phyloP scores from a whole-genome alignment of 768 basidiomycete genomes.

The Daedaleopsis sinensis region DNA sequence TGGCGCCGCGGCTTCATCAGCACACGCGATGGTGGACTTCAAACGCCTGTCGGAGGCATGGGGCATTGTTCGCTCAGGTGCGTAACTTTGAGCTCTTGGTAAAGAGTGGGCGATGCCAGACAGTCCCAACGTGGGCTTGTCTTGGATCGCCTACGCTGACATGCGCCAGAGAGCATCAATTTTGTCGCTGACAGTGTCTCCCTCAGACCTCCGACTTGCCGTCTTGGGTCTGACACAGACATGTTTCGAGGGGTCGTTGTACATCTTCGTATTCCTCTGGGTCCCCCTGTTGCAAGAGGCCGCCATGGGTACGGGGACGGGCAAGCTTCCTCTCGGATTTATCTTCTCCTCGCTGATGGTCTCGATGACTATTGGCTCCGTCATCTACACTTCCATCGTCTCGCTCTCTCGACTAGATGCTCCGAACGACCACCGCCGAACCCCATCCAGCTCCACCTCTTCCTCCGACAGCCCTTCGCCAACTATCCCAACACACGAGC shows the following conservation, averaged over 20 bases:
- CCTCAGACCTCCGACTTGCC: constrained; percentile 60
- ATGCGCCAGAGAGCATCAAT: neutral
- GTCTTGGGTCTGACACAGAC: constrained; percentile 75
- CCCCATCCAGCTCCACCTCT: neutral
- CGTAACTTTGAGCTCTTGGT: neutral
- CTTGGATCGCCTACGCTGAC: too few relatives aligned
- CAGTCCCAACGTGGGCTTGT: too few relatives aligned
- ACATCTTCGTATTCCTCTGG: constrained; percentile 85
- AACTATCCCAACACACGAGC: constrained; percentile 28
- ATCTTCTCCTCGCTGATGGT: constrained; percentile 85
- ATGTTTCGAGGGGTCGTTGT: constrained; percentile 85
- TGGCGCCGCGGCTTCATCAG: constrained; percentile 38
- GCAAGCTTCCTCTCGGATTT: constrained; percentile 68
- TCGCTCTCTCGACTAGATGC: constrained; percentile 23
- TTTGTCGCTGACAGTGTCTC: neutral
- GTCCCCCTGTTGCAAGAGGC: constrained; percentile 74
- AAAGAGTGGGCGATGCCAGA: too few relatives aligned
- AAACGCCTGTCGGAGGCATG: constrained; percentile 57
- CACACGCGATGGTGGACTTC: constrained; percentile 45
- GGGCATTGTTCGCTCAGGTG: constrained; percentile 46
- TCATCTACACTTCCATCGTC: constrained; percentile 60
- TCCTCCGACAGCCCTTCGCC: constrained; percentile 1
- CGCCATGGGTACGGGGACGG: constrained; percentile 31
- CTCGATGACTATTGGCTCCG: constrained; percentile 79
- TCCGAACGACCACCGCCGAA: neutral